These are phyloP conservation scores for Fusarium tuaranense DNA, from an alignment of 2,329 filamentous ascomycete genomes.

Conservation along the genomic window DNA sequence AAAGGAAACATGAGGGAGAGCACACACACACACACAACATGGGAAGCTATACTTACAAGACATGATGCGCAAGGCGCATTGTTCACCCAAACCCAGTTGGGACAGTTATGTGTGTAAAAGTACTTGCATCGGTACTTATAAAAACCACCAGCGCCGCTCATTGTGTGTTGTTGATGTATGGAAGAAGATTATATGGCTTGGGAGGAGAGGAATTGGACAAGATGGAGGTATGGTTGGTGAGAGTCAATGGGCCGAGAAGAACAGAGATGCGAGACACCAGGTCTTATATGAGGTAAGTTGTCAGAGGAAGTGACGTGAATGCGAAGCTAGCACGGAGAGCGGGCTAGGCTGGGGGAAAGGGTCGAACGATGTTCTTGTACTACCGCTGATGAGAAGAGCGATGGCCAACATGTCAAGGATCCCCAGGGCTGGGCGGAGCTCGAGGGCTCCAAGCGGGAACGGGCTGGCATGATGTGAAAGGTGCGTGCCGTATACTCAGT, in stretches of 20 bases:
- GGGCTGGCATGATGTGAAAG: conserved; percentile 44
- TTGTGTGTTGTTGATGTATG: conserved; percentile 30
- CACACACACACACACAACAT: no score
- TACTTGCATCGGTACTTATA: conserved; percentile 69
- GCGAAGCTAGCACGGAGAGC: conserved; percentile 39
- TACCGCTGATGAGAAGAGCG: conserved; percentile 37
- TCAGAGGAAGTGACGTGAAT: conserved; percentile 41
- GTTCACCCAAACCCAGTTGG: conserved; percentile 66
- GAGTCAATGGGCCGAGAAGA: conserved; percentile 26
- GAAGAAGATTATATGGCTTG: no score
- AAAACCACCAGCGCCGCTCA: conserved; percentile 56
- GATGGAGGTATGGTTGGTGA: conserved; percentile 3
- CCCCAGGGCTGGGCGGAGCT: conserved; percentile 41
- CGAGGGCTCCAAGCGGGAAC: conserved; percentile 40
- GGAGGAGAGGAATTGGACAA: not conserved
- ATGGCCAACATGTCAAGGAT: conserved; percentile 45
- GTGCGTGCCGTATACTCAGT: conserved; percentile 41
- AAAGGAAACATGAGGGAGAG: not conserved
- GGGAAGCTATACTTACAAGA: conserved; percentile 54
- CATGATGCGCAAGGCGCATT: conserved; percentile 62
- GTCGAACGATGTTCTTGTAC: conserved; percentile 47
- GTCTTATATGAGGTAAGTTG: conserved; percentile 40
- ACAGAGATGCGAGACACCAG: conserved; percentile 31
- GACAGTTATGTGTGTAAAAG: conserved; percentile 63
- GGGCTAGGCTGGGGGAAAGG: conserved; percentile 38